Base-by-base conservation (phyloP, 495 filamentous ascomycete species). In the Penicillium maclennaniae region DNA sequence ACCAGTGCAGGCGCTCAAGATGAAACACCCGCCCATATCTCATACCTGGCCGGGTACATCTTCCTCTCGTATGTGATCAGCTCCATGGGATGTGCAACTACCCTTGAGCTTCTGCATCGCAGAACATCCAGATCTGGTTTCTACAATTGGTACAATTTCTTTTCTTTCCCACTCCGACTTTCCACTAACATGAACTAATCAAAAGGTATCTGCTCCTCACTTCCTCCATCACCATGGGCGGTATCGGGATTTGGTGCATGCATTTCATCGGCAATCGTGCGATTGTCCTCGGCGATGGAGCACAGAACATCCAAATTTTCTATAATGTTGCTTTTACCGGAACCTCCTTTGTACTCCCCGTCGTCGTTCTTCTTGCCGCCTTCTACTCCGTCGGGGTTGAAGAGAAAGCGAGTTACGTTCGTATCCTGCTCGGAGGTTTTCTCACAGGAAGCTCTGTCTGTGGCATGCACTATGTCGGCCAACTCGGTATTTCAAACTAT, bases 391-490 rank as follows among this genome's bases (percentile, higher is more conserved):
- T 84, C 37, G 83, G 80, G 20, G 73, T 75, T 25, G 79, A 79
- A 51, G 79, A 79, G 37, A 73, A 63, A 26, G 71, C 86, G 12
- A 78, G 73, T 27, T 79, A 81, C 64, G 56, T 79, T 62, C 80
- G 84, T 10, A 79, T 88, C 15, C 41, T 71, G n/a, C 54, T 79
- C 0, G 85, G 84, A 23, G 89, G 91, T 1, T 51, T 81, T 5
- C 68, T 91, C 39, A 83, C 86, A 0, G 91, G 91, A 7, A 69
- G 80, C 3, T 81, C 87, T 17, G 84, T 95, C 47, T 87, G 86
- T 49, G 92, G 86, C 5, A 96, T 96, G 92, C 89, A 96, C 64
- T 96, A 95, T 58, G 71, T 95, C 41, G 89, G 89, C 23, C 88
- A 95, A 61, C 78, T 86, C 12, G 88, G 91, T 31, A 91, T 93